These are phyloP conservation scores for Yamadazyma oceani DNA, from an alignment of 1,139 yeast species.

Conservation along the genomic window DNA sequence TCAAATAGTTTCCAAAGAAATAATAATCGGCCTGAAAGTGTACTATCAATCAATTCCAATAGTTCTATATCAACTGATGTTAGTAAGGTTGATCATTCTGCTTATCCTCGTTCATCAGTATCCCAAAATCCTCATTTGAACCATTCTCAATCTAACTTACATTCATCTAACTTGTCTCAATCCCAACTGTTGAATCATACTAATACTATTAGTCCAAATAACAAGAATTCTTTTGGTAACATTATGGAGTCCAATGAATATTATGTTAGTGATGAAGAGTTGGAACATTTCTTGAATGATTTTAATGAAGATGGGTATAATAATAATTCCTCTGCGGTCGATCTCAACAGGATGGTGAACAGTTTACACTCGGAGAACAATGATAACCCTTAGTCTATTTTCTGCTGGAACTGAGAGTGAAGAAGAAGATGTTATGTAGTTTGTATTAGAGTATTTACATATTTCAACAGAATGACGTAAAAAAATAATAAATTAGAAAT, in stretches of 20 bases:
- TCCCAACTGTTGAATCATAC: conserved; percentile 1
- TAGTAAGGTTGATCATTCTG: conserved; percentile 8
- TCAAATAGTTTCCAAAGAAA: conserved; percentile 15
- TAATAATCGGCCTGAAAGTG: conserved; percentile 44
- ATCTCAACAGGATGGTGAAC: not conserved
- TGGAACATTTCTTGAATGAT: conserved; percentile 16
- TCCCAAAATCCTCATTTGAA: conserved; percentile 7
- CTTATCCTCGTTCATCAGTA: conserved; percentile 15
- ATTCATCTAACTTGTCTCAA: conserved; percentile 2
- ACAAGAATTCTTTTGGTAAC: conserved; percentile 10
- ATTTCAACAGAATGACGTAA: not conserved
- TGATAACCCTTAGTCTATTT: too few species aligned
- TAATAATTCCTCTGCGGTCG: not conserved
- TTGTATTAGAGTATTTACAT: conserved; percentile 1
- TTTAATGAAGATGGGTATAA: conserved; percentile 3
- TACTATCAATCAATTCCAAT: conserved; percentile 40
- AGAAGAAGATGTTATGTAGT: too few species aligned
- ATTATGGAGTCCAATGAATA: conserved; percentile 17
- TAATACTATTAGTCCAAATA: not conserved
- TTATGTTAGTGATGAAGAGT: conserved; percentile 15
- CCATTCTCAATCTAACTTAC: conserved; percentile 8
- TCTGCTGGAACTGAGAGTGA: too few species aligned
- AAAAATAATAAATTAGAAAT: not conserved
- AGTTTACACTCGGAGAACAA: too few species aligned
- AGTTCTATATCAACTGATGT: conserved; percentile 25